Percentiles rank a stretch among this genome's conserved stretches.
Evolutionary conservation across 129 eudicot genomes (phyloP).

Genomic region (Pulicaria dysenterica): DNA sequence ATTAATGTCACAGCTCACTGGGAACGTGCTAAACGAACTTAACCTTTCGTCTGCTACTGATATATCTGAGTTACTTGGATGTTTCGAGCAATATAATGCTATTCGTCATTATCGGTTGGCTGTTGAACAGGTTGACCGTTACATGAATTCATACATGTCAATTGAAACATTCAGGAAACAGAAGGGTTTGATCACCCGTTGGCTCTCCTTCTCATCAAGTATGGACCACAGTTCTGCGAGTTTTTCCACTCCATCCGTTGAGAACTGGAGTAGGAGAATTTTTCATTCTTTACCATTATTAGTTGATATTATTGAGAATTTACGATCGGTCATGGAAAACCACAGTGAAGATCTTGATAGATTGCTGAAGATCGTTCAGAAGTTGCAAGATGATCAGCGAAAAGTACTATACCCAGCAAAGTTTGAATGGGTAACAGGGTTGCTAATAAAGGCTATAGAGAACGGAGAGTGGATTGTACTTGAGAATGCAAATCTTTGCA

Average conservation of each 20-base stretch:
- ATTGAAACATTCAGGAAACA: constrained; percentile 36
- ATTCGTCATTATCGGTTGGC: constrained; percentile 71
- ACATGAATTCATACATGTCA: constrained; percentile 67
- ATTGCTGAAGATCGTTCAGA: constrained; percentile 45
- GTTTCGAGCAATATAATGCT: constrained; percentile 90
- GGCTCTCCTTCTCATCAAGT: constrained; percentile 67
- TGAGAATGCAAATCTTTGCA: constrained; percentile 97
- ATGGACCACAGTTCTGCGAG: constrained; percentile 37
- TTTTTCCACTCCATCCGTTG: constrained; percentile 38
- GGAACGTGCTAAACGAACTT: constrained; percentile 80
- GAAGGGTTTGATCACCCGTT: constrained; percentile 46
- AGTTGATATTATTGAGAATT: constrained; percentile 53
- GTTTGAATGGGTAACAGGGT: constrained; percentile 95
- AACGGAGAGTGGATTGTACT: constrained; percentile 98
- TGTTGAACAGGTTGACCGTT: constrained; percentile 63
- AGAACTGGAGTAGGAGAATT: constrained; percentile 35
- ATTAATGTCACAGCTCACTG: constrained; percentile 74
- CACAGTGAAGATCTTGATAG: constrained; percentile 57
- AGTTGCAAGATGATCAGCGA: constrained; percentile 52
- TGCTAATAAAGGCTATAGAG: constrained; percentile 79
- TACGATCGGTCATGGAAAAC: constrained; percentile 39
- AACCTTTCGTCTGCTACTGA: constrained; percentile 92
- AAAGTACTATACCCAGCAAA: constrained; percentile 55
- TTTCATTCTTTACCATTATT: constrained; percentile 47
- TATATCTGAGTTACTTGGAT: constrained; percentile 92